Percentiles rank a stretch among this genome's conserved stretches.
Evolutionary conservation across 495 filamentous ascomycete genomes (phyloP).

Genomic region (Aspergillus asperescens): DNA sequence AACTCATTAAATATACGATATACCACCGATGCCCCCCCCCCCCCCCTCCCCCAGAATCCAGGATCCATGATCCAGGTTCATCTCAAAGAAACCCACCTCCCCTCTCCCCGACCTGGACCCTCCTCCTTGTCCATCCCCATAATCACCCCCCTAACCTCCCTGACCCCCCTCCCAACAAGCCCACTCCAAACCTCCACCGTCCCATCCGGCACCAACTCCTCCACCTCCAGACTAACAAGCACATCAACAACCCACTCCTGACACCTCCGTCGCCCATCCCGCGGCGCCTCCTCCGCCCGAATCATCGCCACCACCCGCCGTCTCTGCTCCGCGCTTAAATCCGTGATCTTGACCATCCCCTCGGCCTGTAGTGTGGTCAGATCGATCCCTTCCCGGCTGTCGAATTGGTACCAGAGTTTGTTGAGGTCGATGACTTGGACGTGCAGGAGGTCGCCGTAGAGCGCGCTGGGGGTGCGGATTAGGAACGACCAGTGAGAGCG

Average conservation of each 20-base stretch:
- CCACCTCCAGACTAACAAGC: slow-evolving; percentile 17
- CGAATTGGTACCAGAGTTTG: slow-evolving; percentile 17
- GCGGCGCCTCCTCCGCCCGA: slow-evolving; percentile 7
- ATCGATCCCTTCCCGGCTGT: slow-evolving; percentile 8
- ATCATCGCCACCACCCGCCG: slow-evolving; percentile 7
- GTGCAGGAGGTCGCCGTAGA: slow-evolving; percentile 9
- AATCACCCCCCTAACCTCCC: background rate
- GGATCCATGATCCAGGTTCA: background rate
- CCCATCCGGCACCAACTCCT: slow-evolving; percentile 14
- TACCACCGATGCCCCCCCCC: no score
- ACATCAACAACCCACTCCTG: slow-evolving; percentile 18
- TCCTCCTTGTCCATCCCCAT: no score
- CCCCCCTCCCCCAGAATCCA: no score
- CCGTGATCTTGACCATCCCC: slow-evolving; percentile 13
- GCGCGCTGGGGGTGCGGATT: background rate
- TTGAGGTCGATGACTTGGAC: slow-evolving; percentile 5
- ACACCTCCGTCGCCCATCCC: slow-evolving; percentile 12
- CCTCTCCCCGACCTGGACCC: background rate
- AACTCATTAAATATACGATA: no score
- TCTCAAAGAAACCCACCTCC: background rate
- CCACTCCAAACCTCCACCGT: slow-evolving; percentile 14
- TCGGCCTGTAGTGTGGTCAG: slow-evolving; percentile 9
- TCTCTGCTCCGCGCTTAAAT: slow-evolving; percentile 8
- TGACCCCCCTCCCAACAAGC: slow-evolving; percentile 9
- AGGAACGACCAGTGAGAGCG: slow-evolving; percentile 11